phyloP scores from a whole-genome alignment of 1,284 basidiomycete species.

The Amylostereum areolatum region DNA sequence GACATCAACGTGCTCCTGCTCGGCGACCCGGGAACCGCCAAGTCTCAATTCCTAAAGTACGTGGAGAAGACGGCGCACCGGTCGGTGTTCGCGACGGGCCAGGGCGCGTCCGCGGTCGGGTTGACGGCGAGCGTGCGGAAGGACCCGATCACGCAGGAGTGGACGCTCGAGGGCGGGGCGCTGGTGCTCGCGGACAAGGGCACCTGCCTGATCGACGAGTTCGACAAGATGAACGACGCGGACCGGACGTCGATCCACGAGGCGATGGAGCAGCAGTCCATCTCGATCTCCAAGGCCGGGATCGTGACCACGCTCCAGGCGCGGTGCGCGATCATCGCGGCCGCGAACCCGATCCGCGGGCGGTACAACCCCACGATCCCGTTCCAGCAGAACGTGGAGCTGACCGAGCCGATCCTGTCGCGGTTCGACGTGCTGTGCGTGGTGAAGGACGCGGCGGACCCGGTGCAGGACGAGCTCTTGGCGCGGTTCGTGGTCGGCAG shows the following conservation, averaged over 20 bases:
- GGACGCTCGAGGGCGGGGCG: constrained; percentile 98
- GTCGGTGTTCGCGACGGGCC: constrained; percentile 97
- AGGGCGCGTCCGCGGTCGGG: constrained; percentile 97
- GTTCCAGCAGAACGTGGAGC: constrained; percentile 97
- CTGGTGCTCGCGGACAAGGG: constrained; percentile 98
- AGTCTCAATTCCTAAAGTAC: constrained; percentile 99
- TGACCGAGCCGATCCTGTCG: constrained; percentile 98
- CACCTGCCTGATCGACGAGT: constrained; percentile 98
- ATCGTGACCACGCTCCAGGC: constrained; percentile 97
- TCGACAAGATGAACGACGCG: constrained; percentile 99
- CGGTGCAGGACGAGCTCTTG: constrained; percentile 93
- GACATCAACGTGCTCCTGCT: constrained; percentile 96
- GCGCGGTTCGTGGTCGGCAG: constrained; percentile 97
- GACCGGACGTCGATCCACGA: constrained; percentile 98
- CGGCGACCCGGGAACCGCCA: constrained; percentile 97
- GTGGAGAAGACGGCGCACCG: constrained; percentile 97
- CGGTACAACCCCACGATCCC: constrained; percentile 97
- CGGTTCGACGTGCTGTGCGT: constrained; percentile 98
- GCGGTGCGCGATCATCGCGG: constrained; percentile 94
- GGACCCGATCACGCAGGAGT: constrained; percentile 95
- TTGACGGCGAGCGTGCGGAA: constrained; percentile 97
- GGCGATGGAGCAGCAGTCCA: constrained; percentile 99
- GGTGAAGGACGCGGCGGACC: constrained; percentile 96
- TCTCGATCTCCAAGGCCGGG: constrained; percentile 98
- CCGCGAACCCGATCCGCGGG: constrained; percentile 95